phyloP scores from a whole-genome alignment of 805 yeast genomes.

The Jamesozyma rosinii region DNA sequence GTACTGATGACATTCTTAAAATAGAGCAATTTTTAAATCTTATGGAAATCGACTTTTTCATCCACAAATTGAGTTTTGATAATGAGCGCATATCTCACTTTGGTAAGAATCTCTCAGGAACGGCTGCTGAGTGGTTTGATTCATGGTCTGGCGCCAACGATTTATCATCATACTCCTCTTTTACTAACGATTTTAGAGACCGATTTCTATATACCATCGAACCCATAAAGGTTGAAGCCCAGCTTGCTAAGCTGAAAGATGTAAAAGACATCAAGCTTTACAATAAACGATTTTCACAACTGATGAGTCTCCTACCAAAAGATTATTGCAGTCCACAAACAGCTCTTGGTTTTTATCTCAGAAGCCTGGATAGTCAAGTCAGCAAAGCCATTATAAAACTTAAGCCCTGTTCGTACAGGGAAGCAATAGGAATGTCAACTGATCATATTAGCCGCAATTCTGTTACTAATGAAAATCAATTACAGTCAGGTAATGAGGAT shows the following conservation, averaged over 20 bases:
- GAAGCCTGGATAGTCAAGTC: not conserved
- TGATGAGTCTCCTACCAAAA: not conserved
- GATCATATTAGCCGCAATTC: not conserved
- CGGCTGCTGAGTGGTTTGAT: not conserved
- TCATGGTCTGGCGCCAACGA: not conserved
- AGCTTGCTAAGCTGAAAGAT: not conserved
- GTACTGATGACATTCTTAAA: not conserved
- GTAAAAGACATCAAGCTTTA: not conserved
- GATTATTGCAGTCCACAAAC: not conserved
- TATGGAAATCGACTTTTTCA: not conserved
- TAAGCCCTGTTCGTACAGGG: not conserved
- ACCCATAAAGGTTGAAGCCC: not conserved
- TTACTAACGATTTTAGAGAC: not conserved
- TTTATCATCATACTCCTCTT: not conserved
- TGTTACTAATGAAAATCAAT: too few relatives aligned
- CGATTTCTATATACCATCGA: not conserved
- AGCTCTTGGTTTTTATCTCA: not conserved
- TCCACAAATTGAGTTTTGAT: not conserved
- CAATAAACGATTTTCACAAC: not conserved
- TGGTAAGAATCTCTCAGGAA: not conserved
- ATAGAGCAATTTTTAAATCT: not conserved
- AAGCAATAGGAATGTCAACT: not conserved
- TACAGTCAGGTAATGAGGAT: too few relatives aligned
- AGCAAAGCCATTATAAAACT: not conserved
- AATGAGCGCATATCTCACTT: not conserved